Base-by-base conservation (phyloP, 768 basidiomycete genomes). In the Kondoa subrosea region DNA sequence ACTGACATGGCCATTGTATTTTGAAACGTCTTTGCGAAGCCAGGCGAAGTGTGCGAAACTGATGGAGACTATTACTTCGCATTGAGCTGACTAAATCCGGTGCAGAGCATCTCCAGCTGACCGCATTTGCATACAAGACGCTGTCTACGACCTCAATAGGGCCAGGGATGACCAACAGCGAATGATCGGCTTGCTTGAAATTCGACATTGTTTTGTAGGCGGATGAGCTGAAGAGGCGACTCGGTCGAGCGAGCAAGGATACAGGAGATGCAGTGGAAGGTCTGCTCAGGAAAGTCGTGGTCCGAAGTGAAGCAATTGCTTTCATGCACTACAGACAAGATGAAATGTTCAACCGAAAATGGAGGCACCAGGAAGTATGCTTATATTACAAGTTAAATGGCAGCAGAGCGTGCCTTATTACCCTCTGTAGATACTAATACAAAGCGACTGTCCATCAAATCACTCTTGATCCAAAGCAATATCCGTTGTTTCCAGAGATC, bases 111-210 rank as follows among this genome's bases (percentile, higher is more conserved):
- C 50, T 72, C 72, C 33, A 66, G 67, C 81, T 91, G 86, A 88
- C 89, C 0, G 95, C 93, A 81, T 96, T 96, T 74, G 91, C 91
- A 73, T 81, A 85, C 72, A 97, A 85, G 68, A 97, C 91, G 73
- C 84, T 83, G 76, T 87, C 83, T 26, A 83, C 76, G 66, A 84
- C 79, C 75, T 84, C 83, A 69, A 83, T 83, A 25, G 83, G 83
- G 2, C 83, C 83, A 17, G 61, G 59, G 21, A 64, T 40, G 21
- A 63, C 30, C 32, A 40, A 4, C 25, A 50, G 1, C 21, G 14
- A 1, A 31, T 60, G 58, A 12, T 60, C 8, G 12, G 4, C 58
- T 31, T 60, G 58, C 16, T 27, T 63, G 61, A 27, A 27, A 25
- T 8, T 4, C 8, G 31, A 4, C 56, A 56, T 56, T 56, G 56